Evolutionary conservation across 768 basidiomycete genomes (phyloP).

Genomic region (Amyloporia xantha): DNA sequence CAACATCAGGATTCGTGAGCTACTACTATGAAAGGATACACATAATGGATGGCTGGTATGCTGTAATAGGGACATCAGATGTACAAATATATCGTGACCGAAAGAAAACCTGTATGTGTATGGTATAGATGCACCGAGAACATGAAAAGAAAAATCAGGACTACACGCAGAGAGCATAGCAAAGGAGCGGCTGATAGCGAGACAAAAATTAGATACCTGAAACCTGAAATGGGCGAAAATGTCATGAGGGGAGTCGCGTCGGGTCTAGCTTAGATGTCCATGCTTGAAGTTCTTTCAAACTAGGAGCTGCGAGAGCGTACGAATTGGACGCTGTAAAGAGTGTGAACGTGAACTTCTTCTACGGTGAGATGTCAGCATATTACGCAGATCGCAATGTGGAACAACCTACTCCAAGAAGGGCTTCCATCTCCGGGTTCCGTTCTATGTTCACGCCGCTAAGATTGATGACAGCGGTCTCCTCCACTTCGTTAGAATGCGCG

Average conservation of each 20-base stretch:
- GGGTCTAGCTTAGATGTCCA: slow-evolving; percentile 87
- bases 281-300: slow-evolving; percentile 71
- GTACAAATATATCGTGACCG: slow-evolving; percentile 13
- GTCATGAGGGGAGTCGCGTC: slow-evolving; percentile 40
- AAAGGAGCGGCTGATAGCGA: slow-evolving; percentile 11
- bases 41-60: slow-evolving; percentile 12
- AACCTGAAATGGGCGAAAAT: not conserved
- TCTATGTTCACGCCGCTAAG: slow-evolving; percentile 81
- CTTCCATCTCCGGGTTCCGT: slow-evolving; percentile 80
- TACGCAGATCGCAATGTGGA: not conserved
- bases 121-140: slow-evolving; percentile 15
- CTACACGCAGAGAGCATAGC: slow-evolving; percentile 14
- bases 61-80: slow-evolving; percentile 17
- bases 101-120: slow-evolving; percentile 7
- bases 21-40: slow-evolving; percentile 15
- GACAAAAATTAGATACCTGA: not conserved
- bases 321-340: slow-evolving; percentile 91
- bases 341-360: slow-evolving; percentile 86
- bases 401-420: slow-evolving; percentile 71
- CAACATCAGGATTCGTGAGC: not conserved
- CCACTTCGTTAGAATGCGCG: slow-evolving; percentile 73
- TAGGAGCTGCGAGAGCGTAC: slow-evolving; percentile 80
- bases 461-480: slow-evolving; percentile 79
- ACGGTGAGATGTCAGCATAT: slow-evolving; percentile 3
- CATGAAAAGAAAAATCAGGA: slow-evolving; percentile 1